Evolutionary conservation across 257 asterid genomes (phyloP).

Genomic region (Fraxinus pennsylvanica): DNA sequence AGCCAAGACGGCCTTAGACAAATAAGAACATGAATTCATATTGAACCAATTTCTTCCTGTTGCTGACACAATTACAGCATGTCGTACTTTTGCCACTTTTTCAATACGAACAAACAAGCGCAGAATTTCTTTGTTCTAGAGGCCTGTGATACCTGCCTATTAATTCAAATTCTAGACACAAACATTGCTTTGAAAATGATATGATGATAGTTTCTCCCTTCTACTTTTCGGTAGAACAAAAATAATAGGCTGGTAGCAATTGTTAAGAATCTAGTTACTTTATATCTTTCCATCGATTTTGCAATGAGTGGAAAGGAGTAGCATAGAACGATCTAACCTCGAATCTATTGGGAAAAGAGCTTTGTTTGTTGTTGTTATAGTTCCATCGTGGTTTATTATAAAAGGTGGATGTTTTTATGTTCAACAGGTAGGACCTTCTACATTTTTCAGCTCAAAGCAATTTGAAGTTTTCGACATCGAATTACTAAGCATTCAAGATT

Average conservation of each 20-base stretch:
- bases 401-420: slow-evolving; percentile 1
- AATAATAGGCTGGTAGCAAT: background rate
- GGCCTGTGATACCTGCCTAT: background rate
- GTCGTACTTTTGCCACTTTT: background rate
- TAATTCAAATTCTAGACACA: background rate
- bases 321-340: background rate
- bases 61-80: background rate
- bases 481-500: slow-evolving; percentile 78
- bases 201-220: background rate
- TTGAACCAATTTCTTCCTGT: background rate
- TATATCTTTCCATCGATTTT: background rate
- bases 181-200: background rate
- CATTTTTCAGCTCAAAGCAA: slow-evolving; percentile 96
- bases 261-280: background rate
- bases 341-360: background rate
- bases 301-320: background rate
- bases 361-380: background rate
- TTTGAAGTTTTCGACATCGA: slow-evolving; percentile 92
- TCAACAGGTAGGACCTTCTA: slow-evolving; percentile 91
- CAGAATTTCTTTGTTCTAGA: background rate
- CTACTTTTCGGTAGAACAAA: background rate
- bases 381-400: background rate
- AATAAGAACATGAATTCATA: background rate
- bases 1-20: background rate
- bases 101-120: background rate